Conservation (phyloP, 352 stramenopile species). For the Blastocystis sp. region DNA sequence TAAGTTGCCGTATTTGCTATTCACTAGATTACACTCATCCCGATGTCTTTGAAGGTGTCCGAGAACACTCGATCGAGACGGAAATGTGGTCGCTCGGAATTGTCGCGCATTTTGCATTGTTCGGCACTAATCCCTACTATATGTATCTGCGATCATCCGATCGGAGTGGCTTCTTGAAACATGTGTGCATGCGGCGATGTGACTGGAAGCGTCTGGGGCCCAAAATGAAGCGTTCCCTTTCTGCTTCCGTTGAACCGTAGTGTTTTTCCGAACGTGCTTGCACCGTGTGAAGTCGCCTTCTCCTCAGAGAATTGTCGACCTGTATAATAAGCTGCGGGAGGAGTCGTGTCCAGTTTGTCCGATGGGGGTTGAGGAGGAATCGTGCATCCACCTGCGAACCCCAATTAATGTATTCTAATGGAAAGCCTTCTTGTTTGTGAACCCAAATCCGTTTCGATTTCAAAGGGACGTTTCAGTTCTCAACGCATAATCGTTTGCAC, state of each 20-base stretch:
- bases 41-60: background rate
- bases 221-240: background rate
- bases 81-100: constrained; percentile 43
- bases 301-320: background rate
- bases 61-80: background rate
- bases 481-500: no score
- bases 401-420: no score
- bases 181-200: background rate
- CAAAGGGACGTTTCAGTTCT: background rate
- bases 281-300: background rate
- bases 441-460: constrained; percentile 7
- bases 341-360: no score
- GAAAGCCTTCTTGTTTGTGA: background rate
- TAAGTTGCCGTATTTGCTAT: background rate
- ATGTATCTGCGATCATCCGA: background rate
- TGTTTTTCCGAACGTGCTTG: background rate
- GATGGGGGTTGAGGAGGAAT: no score
- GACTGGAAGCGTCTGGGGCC: background rate
- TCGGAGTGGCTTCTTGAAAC: background rate
- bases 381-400: no score
- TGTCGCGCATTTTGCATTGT: constrained; percentile 7
- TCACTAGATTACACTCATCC: constrained; percentile 19
- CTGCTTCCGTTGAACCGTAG: background rate
- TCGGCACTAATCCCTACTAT: constrained; percentile 2
- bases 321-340: constrained; percentile 6